phyloP scores from a whole-genome alignment of 2,329 filamentous ascomycete genomes.

The Diaporthe citrichinensis region DNA sequence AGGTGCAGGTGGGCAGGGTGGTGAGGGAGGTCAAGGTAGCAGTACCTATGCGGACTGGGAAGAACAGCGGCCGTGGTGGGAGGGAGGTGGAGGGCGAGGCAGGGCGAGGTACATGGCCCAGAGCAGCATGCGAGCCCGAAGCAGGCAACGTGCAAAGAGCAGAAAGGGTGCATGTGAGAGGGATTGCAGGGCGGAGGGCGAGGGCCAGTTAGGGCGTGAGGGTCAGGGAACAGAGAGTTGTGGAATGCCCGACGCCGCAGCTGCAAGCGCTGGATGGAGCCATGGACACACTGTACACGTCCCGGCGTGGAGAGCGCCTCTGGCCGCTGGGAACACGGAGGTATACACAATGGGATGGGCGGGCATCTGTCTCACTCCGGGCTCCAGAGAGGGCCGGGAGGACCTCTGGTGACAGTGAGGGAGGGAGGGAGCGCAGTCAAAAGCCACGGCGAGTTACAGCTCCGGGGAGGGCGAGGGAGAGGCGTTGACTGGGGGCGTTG shows the following conservation, averaged over 20 bases:
- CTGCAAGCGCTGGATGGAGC: constrained; percentile 32
- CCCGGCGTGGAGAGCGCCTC: constrained; percentile 15
- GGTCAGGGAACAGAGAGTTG: constrained; percentile 28
- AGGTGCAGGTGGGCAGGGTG: constrained; percentile 14
- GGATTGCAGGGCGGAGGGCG: constrained; percentile 26
- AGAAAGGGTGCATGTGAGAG: constrained; percentile 30
- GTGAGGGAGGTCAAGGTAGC: constrained; percentile 8
- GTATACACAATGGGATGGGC: constrained; percentile 13
- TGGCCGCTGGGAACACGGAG: constrained; percentile 10
- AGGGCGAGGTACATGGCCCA: constrained; percentile 25
- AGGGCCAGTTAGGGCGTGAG: constrained; percentile 35
- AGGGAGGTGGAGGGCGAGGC: background rate
- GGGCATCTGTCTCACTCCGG: constrained; percentile 30
- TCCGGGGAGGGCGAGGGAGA: background rate
- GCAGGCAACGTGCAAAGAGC: constrained; percentile 29
- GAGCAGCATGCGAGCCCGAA: constrained; percentile 30
- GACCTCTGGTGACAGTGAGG: constrained; percentile 3
- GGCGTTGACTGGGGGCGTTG: background rate
- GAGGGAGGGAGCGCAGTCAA: background rate
- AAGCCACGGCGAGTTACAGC: constrained; percentile 17
- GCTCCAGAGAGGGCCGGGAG: background rate
- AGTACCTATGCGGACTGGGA: constrained; percentile 17
- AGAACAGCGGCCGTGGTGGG: background rate
- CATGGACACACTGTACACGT: constrained; percentile 30
- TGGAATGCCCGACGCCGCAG: constrained; percentile 33